phyloP scores from a whole-genome alignment of 345 rosid species.

The Sonneratia alba region DNA sequence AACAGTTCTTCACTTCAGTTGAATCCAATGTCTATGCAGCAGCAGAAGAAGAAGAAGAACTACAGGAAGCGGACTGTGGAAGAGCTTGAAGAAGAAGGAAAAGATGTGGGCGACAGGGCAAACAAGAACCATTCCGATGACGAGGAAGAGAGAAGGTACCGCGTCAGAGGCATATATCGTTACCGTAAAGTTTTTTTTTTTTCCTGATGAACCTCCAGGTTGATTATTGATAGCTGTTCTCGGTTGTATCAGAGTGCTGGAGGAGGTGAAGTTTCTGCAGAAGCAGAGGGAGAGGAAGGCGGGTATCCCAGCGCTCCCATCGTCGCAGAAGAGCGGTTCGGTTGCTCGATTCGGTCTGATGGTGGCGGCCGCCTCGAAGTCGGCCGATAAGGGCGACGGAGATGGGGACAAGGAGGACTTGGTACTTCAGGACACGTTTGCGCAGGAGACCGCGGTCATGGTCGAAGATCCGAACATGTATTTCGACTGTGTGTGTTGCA shows the following conservation, averaged over 20 bases:
- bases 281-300: constrained; percentile 81
- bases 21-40: background rate
- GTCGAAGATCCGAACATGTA: constrained; percentile 96
- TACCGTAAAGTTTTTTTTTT: background rate
- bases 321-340: constrained; percentile 27
- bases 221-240: background rate
- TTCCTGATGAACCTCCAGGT: background rate
- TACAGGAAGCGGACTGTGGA: constrained; percentile 62
- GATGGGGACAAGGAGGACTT: constrained; percentile 96
- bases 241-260: constrained; percentile 19
- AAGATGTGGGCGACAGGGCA: constrained; percentile 18
- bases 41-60: constrained; percentile 37
- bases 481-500: background rate
- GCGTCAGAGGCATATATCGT: background rate
- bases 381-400: constrained; percentile 47
- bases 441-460: constrained; percentile 95
- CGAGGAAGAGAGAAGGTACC: constrained; percentile 70
- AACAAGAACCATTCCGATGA: constrained; percentile 29
- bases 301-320: constrained; percentile 56
- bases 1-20: background rate
- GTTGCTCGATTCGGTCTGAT: constrained; percentile 5
- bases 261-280: constrained; percentile 93
- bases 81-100: constrained; percentile 37
- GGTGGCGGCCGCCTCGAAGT: constrained; percentile 4
- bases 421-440: constrained; percentile 93